A percentile compares a stretch with the other conserved stretches of the same genome.
phyloP scores from a whole-genome alignment of 2,329 filamentous ascomycete species.

The Pseudogymnoascus pannorum region DNA sequence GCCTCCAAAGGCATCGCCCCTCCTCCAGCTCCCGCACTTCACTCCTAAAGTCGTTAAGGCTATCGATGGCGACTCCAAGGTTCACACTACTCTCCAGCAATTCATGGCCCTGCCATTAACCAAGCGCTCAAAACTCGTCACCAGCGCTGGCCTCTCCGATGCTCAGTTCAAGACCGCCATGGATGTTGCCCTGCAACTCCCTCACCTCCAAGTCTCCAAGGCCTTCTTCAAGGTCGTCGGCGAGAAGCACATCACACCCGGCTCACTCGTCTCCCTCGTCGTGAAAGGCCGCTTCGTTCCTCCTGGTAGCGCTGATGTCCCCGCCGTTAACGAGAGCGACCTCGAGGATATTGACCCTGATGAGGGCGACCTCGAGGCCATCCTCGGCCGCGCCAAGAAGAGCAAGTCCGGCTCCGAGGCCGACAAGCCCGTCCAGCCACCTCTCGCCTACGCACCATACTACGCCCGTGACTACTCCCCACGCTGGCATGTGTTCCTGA shows the following conservation, averaged over 20 bases:
- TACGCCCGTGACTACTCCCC: conserved; percentile 84
- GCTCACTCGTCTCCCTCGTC: conserved; percentile 86
- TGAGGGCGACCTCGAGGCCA: conserved; percentile 82
- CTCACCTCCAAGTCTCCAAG: conserved; percentile 75
- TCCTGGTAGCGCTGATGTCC: conserved; percentile 69
- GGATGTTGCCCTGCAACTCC: conserved; percentile 73
- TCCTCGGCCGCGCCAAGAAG: conserved; percentile 67
- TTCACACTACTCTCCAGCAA: conserved; percentile 71
- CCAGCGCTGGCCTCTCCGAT: conserved; percentile 63
- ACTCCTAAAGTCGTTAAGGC: conserved; percentile 58
- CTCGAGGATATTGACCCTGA: conserved; percentile 88
- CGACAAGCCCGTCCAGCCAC: conserved; percentile 63
- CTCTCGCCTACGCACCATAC: conserved; percentile 84
- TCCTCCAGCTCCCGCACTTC: conserved; percentile 87
- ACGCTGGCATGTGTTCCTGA: conserved; percentile 89
- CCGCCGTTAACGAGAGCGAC: conserved; percentile 67
- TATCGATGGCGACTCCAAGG: conserved; percentile 67
- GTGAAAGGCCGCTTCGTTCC: conserved; percentile 93
- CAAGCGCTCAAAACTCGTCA: conserved; percentile 62
- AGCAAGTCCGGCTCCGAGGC: conserved; percentile 52
- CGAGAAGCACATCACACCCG: conserved; percentile 86
- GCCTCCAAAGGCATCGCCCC: conserved; percentile 72
- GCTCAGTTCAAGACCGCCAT: conserved; percentile 71
- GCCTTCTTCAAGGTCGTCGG: conserved; percentile 98
- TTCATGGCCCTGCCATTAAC: conserved; percentile 81